Percentiles rank a stretch among this genome's conserved stretches.
Conservation (phyloP, 768 basidiomycete genomes). For the Filobasidium wieringae region DNA sequence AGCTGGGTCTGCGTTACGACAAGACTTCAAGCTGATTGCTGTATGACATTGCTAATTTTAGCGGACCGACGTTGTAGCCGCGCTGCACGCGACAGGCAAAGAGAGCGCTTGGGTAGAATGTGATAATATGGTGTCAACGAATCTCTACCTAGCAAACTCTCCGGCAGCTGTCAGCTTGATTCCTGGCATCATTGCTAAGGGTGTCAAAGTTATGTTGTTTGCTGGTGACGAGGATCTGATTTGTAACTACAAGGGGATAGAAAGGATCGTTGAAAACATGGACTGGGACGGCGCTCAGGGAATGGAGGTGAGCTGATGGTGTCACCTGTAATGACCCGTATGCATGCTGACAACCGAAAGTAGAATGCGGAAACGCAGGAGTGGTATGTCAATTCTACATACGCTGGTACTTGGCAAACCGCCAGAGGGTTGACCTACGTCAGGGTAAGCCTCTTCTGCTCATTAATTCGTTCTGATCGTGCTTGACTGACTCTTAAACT, state of each 20-base stretch:
- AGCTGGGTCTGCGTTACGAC: slow-evolving; percentile 26
- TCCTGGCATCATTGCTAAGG: slow-evolving; percentile 59
- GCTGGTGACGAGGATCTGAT: slow-evolving; percentile 93
- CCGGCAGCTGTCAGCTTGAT: slow-evolving; percentile 64
- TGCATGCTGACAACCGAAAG: too few relatives aligned
- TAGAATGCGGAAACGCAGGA: slow-evolving; percentile 34
- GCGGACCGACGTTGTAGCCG: slow-evolving; percentile 66
- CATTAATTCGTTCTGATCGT: background rate
- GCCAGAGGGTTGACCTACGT: slow-evolving; percentile 85
- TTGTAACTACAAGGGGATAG: slow-evolving; percentile 87
- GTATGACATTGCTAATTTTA: slow-evolving; percentile 38
- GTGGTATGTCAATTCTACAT: slow-evolving; percentile 54
- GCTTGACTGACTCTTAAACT: background rate
- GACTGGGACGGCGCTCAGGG: slow-evolving; percentile 77
- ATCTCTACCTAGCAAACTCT: slow-evolving; percentile 50
- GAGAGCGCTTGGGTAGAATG: slow-evolving; percentile 83
- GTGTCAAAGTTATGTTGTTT: slow-evolving; percentile 75
- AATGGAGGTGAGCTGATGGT: slow-evolving; percentile 65
- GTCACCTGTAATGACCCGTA: background rate
- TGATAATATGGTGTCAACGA: slow-evolving; percentile 50
- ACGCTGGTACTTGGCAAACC: slow-evolving; percentile 82
- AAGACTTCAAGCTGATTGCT: background rate
- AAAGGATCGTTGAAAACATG: slow-evolving; percentile 68
- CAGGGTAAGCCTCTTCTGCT: slow-evolving; percentile 48
- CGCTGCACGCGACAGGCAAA: slow-evolving; percentile 69